Percentiles rank a stretch among this genome's conserved stretches.
Evolutionary conservation across 768 basidiomycete species (phyloP).

Genomic region (Boletus rubroflammeus): DNA sequence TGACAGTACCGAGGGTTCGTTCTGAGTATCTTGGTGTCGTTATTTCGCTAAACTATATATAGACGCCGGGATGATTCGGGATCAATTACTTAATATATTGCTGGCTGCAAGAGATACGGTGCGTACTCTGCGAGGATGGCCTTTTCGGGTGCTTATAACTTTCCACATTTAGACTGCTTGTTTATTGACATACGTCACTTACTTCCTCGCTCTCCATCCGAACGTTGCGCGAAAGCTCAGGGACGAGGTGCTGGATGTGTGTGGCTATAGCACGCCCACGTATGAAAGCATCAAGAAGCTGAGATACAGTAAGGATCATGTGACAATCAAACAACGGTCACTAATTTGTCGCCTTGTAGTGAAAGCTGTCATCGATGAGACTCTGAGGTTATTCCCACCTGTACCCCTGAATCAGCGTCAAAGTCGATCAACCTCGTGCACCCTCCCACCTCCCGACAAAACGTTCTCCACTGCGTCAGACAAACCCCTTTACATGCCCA

Average conservation of each 20-base stretch:
- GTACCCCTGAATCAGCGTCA: conserved; percentile 72
- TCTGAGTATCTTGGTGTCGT: neutral
- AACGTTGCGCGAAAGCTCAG: conserved; percentile 51
- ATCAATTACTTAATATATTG: conserved; percentile 74
- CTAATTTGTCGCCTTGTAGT: conserved; percentile 37
- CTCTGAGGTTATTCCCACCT: conserved; percentile 73
- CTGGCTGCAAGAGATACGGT: conserved; percentile 79
- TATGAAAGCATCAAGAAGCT: conserved; percentile 55
- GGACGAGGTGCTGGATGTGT: conserved; percentile 56
- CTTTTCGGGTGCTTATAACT: neutral
- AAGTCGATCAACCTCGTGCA: conserved; percentile 44
- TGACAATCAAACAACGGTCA: neutral
- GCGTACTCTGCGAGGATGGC: conserved; percentile 18
- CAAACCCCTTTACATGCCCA: conserved; percentile 57
- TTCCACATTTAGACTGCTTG: conserved; percentile 53
- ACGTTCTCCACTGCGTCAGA: conserved; percentile 39
- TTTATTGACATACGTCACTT: conserved; percentile 64
- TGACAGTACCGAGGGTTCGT: conserved; percentile 59
- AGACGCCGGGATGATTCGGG: conserved; percentile 68
- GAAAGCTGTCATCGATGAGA: conserved; percentile 77
- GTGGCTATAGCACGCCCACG: conserved; percentile 49
- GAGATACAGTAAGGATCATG: conserved; percentile 54
- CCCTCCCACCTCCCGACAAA: conserved; percentile 49
- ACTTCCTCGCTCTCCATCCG: conserved; percentile 66
- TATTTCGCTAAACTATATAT: conserved; percentile 10